Evolutionary conservation across 78 protist species (phyloP).

Genomic region (Emiliania huxleyi): DNA sequence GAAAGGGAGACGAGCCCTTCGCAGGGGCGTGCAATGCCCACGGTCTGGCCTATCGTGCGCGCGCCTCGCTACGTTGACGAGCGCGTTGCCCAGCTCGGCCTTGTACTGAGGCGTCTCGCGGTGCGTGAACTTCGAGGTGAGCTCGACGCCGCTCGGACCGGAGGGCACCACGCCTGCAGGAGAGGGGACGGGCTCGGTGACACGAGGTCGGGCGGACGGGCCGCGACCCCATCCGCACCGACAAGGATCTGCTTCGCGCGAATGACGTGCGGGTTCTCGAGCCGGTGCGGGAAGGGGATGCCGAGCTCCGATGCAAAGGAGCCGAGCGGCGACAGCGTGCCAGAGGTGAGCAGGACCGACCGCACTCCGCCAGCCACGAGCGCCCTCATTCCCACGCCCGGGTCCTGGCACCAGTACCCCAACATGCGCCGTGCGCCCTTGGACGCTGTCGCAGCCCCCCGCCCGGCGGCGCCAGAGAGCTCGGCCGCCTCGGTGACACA

Average conservation of each 20-base stretch:
- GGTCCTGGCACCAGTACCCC: slow-evolving; percentile 46
- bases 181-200: not conserved
- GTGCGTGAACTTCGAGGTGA: slow-evolving; percentile 59
- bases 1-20: too few species aligned
- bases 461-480: too few species aligned
- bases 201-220: slow-evolving; percentile 51
- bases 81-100: slow-evolving; percentile 74
- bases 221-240: too few species aligned
- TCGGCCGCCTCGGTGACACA: not conserved
- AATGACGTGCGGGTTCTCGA: slow-evolving; percentile 84
- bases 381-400: slow-evolving; percentile 49
- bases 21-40: too few species aligned
- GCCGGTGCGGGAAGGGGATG: slow-evolving; percentile 36
- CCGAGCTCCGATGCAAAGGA: slow-evolving; percentile 55
- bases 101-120: slow-evolving; percentile 53
- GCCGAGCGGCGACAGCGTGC: slow-evolving; percentile 94
- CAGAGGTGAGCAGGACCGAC: slow-evolving; percentile 85
- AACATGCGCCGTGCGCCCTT: not conserved
- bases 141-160: slow-evolving; percentile 34
- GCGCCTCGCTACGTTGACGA: slow-evolving; percentile 71
- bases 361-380: not conserved
- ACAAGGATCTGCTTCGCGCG: slow-evolving; percentile 26
- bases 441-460: too few species aligned
- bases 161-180: slow-evolving; percentile 38
- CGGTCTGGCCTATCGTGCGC: too few species aligned